Percentiles rank a stretch among this genome's conserved stretches.
Evolutionary conservation across 164 flowering plant species (phyloP).

Genomic region (Chimonanthus praecox): DNA sequence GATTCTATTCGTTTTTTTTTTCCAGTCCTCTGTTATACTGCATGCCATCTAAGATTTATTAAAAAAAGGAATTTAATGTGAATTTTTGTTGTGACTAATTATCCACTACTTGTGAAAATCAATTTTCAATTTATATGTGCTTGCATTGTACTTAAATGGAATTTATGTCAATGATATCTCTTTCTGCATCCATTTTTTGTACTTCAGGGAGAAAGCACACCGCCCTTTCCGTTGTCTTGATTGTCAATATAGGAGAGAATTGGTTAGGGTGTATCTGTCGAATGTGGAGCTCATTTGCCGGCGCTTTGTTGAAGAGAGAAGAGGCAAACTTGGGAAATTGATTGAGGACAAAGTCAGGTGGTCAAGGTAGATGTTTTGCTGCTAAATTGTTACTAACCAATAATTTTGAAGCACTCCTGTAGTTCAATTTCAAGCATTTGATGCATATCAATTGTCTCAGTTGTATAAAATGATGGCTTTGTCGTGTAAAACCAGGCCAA

Average conservation of each 20-base stretch:
- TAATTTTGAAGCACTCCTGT: background rate
- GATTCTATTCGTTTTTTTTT: too few species aligned
- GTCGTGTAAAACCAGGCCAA: background rate
- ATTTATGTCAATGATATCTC: too few species aligned
- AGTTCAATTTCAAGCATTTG: background rate
- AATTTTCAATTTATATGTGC: too few species aligned
- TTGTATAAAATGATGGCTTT: too few species aligned
- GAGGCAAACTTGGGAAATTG: constrained; percentile 73
- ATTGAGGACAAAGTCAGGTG: constrained; percentile 83
- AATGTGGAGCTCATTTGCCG: constrained; percentile 89
- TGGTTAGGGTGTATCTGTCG: constrained; percentile 81
- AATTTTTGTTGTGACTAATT: too few species aligned
- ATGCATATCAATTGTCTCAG: background rate
- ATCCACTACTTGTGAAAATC: too few species aligned
- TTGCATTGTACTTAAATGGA: too few species aligned
- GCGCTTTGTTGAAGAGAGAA: constrained; percentile 80
- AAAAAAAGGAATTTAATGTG: too few species aligned
- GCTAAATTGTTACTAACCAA: too few species aligned
- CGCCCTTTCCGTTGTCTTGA: constrained; percentile 94
- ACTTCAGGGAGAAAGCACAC: constrained; percentile 77
- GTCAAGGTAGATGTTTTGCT: constrained; percentile 55
- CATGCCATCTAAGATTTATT: too few species aligned
- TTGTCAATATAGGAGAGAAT: constrained; percentile 90
- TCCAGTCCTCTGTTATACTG: too few species aligned
- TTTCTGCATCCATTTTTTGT: background rate